Evolutionary conservation across 768 basidiomycete genomes (phyloP).

Genomic region (Coprinellus micaceus): DNA sequence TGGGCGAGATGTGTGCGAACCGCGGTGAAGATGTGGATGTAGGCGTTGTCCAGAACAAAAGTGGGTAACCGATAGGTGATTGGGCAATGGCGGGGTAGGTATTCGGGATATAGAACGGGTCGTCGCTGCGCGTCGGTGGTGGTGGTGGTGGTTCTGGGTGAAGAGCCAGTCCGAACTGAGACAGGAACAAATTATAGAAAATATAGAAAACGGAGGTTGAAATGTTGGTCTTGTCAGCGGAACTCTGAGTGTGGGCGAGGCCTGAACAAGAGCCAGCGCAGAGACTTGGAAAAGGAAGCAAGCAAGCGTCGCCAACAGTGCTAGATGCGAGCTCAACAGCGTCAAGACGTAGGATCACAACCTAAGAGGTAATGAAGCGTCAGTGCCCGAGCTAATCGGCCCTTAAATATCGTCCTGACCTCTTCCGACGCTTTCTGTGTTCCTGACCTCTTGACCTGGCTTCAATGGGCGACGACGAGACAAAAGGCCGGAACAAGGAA

Average conservation of each 20-base stretch:
- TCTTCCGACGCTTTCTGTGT: neutral
- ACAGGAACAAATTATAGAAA: neutral
- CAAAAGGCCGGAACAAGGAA: neutral
- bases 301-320: neutral
- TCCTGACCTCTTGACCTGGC: neutral
- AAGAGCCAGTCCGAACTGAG: neutral
- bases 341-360: neutral
- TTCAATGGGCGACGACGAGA: neutral
- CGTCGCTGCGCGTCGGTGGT: neutral
- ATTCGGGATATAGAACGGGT: neutral
- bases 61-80: neutral
- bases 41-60: neutral
- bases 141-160: conserved; percentile 1
- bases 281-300: conserved; percentile 1
- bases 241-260: neutral
- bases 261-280: neutral
- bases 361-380: conserved; percentile 8
- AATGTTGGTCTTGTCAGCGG: conserved; percentile 3
- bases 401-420: neutral
- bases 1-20: neutral
- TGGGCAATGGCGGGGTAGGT: conserved; percentile 1
- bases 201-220: conserved; percentile 5
- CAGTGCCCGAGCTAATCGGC: conserved; percentile 6
- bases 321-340: neutral
- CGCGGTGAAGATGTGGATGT: neutral